A percentile compares a stretch with the other conserved stretches of the same genome.
phyloP scores from a whole-genome alignment of 1,139 yeast genomes.

The Suhomyces coccinellae region DNA sequence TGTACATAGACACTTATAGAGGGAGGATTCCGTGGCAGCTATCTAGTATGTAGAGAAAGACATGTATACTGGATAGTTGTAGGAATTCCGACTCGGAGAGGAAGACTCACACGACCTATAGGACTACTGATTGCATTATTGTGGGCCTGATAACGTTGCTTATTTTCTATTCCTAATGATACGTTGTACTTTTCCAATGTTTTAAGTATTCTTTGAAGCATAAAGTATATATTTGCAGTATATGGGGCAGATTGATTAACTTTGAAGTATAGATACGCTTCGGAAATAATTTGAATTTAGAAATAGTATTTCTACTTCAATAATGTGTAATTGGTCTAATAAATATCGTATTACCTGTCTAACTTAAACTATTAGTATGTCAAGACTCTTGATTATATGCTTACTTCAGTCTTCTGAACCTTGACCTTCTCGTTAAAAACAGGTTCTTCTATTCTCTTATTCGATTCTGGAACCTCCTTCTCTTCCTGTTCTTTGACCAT shows the following conservation, averaged over 20 bases:
- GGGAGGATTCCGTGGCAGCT: conserved; percentile 9
- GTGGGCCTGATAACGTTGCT: background rate
- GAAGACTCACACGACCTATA: conserved; percentile 1
- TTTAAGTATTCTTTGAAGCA: background rate
- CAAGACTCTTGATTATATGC: background rate
- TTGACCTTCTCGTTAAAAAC: conserved; percentile 7
- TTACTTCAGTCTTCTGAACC: conserved; percentile 6
- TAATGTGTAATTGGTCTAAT: no score
- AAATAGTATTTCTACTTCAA: no score
- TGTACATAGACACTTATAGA: conserved; percentile 13
- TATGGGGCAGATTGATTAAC: no score
- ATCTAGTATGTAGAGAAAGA: background rate
- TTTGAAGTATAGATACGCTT: no score
- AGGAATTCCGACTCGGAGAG: conserved; percentile 4
- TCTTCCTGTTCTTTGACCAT: conserved; percentile 5
- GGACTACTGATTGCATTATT: background rate
- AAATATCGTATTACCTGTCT: background rate
- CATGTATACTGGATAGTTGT: conserved; percentile 1
- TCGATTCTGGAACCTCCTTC: conserved; percentile 1
- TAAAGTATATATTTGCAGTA: background rate
- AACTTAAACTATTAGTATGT: no score
- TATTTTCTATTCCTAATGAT: background rate
- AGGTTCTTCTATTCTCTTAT: conserved; percentile 6
- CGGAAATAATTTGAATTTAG: no score
- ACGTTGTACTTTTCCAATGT: background rate